phyloP scores from a whole-genome alignment of 225 moss, liverwort and hornwort species.

The Bryoerythrophyllum caledonicum region DNA sequence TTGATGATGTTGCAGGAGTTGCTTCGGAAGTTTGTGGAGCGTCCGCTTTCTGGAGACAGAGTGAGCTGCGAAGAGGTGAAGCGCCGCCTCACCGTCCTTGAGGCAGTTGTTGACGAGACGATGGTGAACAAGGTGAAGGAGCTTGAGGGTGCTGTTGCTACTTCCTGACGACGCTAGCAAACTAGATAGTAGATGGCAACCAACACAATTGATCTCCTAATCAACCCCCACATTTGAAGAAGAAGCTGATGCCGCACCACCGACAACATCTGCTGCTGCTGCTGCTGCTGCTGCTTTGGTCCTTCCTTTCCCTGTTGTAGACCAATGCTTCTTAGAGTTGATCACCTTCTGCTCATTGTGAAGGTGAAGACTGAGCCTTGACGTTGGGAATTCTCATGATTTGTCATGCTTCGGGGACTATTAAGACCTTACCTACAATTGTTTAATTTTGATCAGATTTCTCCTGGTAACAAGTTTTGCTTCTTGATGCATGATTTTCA shows the following conservation, averaged over 20 bases:
- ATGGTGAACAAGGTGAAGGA: slow-evolving; percentile 11
- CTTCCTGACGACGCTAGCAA: neutral
- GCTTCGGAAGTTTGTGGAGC: slow-evolving; percentile 30
- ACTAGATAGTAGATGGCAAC: neutral
- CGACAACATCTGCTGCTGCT: too few relatives aligned
- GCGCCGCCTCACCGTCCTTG: slow-evolving; percentile 31
- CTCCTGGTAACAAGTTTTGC: neutral
- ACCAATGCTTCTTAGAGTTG: too few relatives aligned
- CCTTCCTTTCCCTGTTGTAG: neutral
- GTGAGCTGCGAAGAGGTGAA: slow-evolving; percentile 24
- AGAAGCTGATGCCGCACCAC: too few relatives aligned
- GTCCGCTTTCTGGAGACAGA: slow-evolving; percentile 26
- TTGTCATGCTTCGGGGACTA: neutral
- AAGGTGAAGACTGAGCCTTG: neutral
- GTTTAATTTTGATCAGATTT: neutral
- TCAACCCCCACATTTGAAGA: too few relatives aligned
- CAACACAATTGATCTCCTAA: too few relatives aligned
- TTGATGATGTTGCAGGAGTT: slow-evolving; percentile 26
- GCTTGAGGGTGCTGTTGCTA: neutral
- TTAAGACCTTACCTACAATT: neutral
- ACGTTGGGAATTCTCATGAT: neutral
- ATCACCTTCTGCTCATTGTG: neutral
- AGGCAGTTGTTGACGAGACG: slow-evolving; percentile 13
- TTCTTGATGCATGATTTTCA: too few relatives aligned
- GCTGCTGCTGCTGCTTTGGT: neutral